Conservation (phyloP, 2,329 filamentous ascomycete genomes). For the Scedosporium dehoogii region DNA sequence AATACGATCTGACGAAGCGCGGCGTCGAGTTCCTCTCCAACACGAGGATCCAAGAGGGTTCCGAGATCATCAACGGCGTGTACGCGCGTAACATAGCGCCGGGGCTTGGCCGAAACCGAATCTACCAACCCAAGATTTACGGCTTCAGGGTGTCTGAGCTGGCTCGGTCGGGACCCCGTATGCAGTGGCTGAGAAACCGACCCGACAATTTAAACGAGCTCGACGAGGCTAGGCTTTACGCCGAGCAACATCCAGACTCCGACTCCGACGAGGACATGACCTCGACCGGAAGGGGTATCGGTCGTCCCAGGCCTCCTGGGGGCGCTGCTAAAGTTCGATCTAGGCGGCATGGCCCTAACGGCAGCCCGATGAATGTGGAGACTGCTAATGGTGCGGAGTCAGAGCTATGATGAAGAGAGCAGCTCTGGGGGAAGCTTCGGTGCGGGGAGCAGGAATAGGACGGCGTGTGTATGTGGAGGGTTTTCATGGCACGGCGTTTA, state of each 20-base stretch:
- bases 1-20: constrained; percentile 76
- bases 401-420: neutral
- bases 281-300: neutral
- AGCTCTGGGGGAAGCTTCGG: neutral
- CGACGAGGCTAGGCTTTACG: constrained; percentile 60
- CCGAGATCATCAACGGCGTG: constrained; percentile 70
- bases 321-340: neutral
- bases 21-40: constrained; percentile 47
- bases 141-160: constrained; percentile 91
- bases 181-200: constrained; percentile 90
- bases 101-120: constrained; percentile 68
- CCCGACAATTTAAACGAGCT: constrained; percentile 72
- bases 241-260: constrained; percentile 41
- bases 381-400: constrained; percentile 4
- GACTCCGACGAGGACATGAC: constrained; percentile 38
- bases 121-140: constrained; percentile 94
- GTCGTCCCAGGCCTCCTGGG: neutral
- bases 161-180: constrained; percentile 79
- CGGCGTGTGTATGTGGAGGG: neutral
- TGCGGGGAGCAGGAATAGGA: neutral
- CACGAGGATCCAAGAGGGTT: constrained; percentile 28
- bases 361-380: constrained; percentile 8
- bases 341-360: constrained; percentile 1
- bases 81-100: constrained; percentile 80
- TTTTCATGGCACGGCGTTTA: constrained; percentile 5